Percentiles rank a stretch among this genome's conserved stretches.
Evolutionary conservation across 2,329 filamentous ascomycete genomes (phyloP).

Genomic region (Botrytis byssoidea): DNA sequence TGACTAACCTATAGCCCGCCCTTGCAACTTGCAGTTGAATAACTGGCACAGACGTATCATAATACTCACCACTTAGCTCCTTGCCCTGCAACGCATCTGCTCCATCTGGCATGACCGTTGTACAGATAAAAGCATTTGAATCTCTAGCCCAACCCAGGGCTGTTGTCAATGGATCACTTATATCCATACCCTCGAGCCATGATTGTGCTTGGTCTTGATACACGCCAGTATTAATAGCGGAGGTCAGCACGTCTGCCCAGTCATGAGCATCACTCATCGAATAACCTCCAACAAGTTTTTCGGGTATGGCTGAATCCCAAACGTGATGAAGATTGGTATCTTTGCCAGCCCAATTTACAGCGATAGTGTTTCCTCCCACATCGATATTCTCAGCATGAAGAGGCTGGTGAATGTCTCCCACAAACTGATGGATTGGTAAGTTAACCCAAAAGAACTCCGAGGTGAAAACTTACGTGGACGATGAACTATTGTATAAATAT

Average conservation of each 20-base stretch:
- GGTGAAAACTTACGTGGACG: conserved; percentile 36
- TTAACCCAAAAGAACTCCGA: neutral
- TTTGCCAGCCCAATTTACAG: conserved; percentile 58
- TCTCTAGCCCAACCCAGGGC: conserved; percentile 64
- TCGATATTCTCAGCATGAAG: conserved; percentile 64
- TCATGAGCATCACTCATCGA: conserved; percentile 48
- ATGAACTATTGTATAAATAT: conserved; percentile 32
- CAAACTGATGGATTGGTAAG: conserved; percentile 54
- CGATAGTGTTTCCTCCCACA: conserved; percentile 66
- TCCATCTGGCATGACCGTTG: conserved; percentile 61
- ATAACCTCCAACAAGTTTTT: conserved; percentile 61
- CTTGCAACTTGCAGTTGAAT: conserved; percentile 66
- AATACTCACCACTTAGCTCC: conserved; percentile 64
- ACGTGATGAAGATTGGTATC: conserved; percentile 67
- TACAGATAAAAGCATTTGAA: conserved; percentile 61
- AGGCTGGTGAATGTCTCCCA: conserved; percentile 69
- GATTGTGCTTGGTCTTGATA: conserved; percentile 49
- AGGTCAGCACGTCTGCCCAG: conserved; percentile 58
- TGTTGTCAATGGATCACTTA: conserved; percentile 54
- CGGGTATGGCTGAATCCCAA: conserved; percentile 70
- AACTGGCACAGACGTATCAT: conserved; percentile 59
- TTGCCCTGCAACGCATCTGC: conserved; percentile 55
- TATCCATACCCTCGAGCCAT: conserved; percentile 59
- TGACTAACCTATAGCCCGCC: conserved; percentile 57
- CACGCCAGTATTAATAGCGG: conserved; percentile 55